Percentiles rank a stretch among this genome's conserved stretches.
These are phyloP conservation scores for Saccharomyces mikatae DNA, from an alignment of 805 yeast species.

Conservation along the genomic window DNA sequence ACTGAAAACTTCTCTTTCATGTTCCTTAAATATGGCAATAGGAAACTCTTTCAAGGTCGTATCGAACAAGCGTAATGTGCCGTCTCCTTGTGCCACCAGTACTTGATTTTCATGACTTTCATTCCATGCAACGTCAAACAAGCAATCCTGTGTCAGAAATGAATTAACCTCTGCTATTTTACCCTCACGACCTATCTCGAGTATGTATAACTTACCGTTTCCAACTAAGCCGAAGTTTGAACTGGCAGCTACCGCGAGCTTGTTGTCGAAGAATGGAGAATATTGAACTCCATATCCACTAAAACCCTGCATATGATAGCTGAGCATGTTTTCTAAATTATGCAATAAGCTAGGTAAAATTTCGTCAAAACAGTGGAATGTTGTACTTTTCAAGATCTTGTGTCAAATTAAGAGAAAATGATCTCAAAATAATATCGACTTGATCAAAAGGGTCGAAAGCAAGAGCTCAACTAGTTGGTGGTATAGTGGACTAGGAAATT, in stretches of 20 bases:
- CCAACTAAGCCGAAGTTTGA: constrained; percentile 94
- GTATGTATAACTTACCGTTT: constrained; percentile 71
- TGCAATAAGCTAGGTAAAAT: neutral
- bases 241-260: constrained; percentile 81
- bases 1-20: constrained; percentile 63
- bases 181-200: constrained; percentile 65
- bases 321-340: constrained; percentile 42
- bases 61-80: constrained; percentile 77
- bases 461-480: neutral
- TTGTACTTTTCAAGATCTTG: neutral
- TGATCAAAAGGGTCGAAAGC: neutral
- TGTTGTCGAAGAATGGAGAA: constrained; percentile 86
- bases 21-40: constrained; percentile 68
- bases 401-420: neutral
- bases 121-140: constrained; percentile 84
- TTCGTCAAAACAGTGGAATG: neutral
- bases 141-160: constrained; percentile 90
- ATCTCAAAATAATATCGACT: neutral
- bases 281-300: constrained; percentile 84
- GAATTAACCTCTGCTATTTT: constrained; percentile 42
- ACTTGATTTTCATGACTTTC: constrained; percentile 85
- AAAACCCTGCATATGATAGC: constrained; percentile 67
- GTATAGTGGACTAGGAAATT: neutral
- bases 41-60: constrained; percentile 59
- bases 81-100: constrained; percentile 82